Conservation (phyloP, 768 basidiomycete genomes). For the Leucosporidium yakuticum region DNA sequence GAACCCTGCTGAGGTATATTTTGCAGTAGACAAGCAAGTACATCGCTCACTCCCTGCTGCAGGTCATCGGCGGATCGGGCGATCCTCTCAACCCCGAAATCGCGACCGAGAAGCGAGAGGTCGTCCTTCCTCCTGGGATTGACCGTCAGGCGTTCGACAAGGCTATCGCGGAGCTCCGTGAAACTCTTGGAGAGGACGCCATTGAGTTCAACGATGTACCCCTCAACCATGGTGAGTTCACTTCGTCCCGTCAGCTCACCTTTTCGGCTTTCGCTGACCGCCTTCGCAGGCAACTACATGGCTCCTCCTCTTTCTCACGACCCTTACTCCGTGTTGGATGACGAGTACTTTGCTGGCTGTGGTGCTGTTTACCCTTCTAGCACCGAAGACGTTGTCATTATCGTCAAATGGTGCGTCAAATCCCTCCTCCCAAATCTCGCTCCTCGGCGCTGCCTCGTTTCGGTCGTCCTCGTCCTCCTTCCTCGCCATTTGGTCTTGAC, state of each 20-base stretch:
- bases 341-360: slow-evolving; percentile 26
- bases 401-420: slow-evolving; percentile 14
- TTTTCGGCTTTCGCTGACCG: too few relatives aligned
- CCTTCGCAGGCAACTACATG: neutral
- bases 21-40: too few relatives aligned
- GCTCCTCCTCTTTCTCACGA: slow-evolving; percentile 5
- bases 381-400: slow-evolving; percentile 16
- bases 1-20: too few relatives aligned
- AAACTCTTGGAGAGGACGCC: neutral
- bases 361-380: slow-evolving; percentile 19
- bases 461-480: too few relatives aligned
- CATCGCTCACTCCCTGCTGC: too few relatives aligned
- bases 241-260: too few relatives aligned
- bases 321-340: neutral
- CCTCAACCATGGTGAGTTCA: neutral
- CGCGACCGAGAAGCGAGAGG: slow-evolving; percentile 2
- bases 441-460: too few relatives aligned
- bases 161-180: slow-evolving; percentile 9
- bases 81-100: neutral
- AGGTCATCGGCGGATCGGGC: neutral
- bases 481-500: too few relatives aligned
- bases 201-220: slow-evolving; percentile 17
- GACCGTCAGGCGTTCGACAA: slow-evolving; percentile 1
- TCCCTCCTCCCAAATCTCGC: too few relatives aligned
- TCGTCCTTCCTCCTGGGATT: slow-evolving; percentile 12